Evolutionary conservation across 2,329 filamentous ascomycete genomes (phyloP), one percentile per base, ranked within the genome.

Genomic region (Penicillium occitanis): DNA sequence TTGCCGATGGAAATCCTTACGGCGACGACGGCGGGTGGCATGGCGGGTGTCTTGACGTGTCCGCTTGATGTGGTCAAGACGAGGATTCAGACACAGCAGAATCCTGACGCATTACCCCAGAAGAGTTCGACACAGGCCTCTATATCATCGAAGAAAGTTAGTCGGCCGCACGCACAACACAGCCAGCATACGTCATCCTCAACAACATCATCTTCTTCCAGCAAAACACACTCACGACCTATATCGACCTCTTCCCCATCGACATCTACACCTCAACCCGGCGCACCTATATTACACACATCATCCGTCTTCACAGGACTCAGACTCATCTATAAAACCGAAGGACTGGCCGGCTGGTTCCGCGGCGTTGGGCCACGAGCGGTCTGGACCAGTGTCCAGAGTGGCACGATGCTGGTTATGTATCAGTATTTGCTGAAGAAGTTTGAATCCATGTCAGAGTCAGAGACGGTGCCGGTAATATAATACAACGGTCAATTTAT

Each of bases 41-140:
- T 98, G 77, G 95, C 95, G 0, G 95, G 95, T 62, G 91, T 96
- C 7, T 88, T 99, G 14, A 99, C 95, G 1, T 98, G 95, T 73
- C 95, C 95, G 0, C 86, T 99, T 69, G 95, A 99, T 74, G 95
- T 99, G 5, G 94, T 99, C 68, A 99, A 99, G 81, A 99, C 95
- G 0, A 86, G 95, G 63, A 90, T 97, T 40, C 96, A 99, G 78
- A 99, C 95, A 0, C 95, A 99, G 77, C 86, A 96, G 61, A 88
- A 88, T 69, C 84, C 85, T 0, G 80, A 81, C 8, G 69, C 70
- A n/a, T 62, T 73, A 50, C 35, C 69, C 30, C 62, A 73, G 37
- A 73, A 74, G 2, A 72, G 75, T 42, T 61, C 70, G 11, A 63
- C 72, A 11, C 69, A 70, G 28, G 71, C 72, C 58, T 68, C 70